phyloP scores from a whole-genome alignment of 2,329 filamentous ascomycete species.

The Diaporthe humulicola region DNA sequence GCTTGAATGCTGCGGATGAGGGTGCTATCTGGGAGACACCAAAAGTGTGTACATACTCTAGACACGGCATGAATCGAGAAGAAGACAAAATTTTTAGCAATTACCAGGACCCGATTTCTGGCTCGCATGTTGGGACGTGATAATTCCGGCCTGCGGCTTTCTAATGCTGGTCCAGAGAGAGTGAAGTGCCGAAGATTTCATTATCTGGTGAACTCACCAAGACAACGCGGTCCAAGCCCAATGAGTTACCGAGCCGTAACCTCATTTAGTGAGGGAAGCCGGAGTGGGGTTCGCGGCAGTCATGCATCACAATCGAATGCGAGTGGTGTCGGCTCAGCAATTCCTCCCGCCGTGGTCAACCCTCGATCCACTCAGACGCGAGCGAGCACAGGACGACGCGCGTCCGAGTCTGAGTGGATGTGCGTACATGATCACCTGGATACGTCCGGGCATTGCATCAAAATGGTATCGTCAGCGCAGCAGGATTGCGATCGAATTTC shows the following conservation, averaged over 20 bases:
- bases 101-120: background rate
- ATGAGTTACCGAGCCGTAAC: too few species aligned
- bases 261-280: background rate
- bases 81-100: background rate
- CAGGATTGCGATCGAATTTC: background rate
- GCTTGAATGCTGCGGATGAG: background rate
- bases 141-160: background rate
- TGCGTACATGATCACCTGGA: background rate
- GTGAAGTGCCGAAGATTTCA: background rate
- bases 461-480: background rate
- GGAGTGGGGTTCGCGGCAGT: background rate
- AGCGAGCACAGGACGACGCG: background rate
- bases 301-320: background rate
- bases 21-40: conserved; percentile 5
- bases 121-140: background rate
- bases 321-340: background rate
- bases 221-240: background rate
- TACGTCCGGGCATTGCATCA: background rate
- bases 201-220: background rate
- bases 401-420: background rate
- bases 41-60: conserved; percentile 31
- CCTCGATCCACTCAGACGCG: background rate
- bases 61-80: conserved; percentile 12
- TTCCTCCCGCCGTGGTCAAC: background rate
- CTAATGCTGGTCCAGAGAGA: background rate